Conservation (phyloP, 2,329 filamentous ascomycete species). For the Calonectria pteridis region DNA sequence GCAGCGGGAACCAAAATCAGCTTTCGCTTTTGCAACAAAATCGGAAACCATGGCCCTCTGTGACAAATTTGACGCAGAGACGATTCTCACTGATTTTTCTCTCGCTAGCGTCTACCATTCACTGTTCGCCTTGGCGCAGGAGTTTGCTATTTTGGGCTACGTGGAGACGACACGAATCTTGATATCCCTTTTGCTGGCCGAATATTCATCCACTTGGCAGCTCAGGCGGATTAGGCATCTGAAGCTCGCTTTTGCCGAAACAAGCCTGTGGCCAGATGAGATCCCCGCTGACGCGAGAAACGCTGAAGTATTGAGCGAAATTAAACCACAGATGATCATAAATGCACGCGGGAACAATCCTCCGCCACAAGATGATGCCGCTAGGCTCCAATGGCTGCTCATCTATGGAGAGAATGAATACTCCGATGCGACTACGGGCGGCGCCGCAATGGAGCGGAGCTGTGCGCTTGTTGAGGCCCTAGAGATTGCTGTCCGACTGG, state of each 20-base stretch:
- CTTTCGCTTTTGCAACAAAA: neutral
- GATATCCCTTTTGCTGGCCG: constrained; percentile 33
- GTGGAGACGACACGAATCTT: constrained; percentile 26
- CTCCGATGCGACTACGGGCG: neutral
- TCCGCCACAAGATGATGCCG: neutral
- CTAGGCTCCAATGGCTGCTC: neutral
- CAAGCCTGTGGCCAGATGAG: constrained; percentile 30
- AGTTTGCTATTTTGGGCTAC: constrained; percentile 36
- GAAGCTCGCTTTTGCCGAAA: constrained; percentile 33
- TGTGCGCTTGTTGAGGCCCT: constrained; percentile 18
- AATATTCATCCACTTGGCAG: constrained; percentile 37
- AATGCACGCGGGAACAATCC: neutral
- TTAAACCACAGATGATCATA: neutral
- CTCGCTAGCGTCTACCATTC: constrained; percentile 26
- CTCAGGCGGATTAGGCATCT: constrained; percentile 8
- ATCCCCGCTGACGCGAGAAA: constrained; percentile 21
- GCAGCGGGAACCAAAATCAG: neutral
- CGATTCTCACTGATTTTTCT: constrained; percentile 15
- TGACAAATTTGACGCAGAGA: constrained; percentile 26
- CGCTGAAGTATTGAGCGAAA: neutral
- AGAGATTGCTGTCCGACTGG: constrained; percentile 17
- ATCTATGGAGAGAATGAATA: neutral
- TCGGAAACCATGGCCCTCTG: neutral
- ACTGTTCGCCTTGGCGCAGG: constrained; percentile 26
- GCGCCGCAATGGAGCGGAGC: neutral